phyloP scores from a whole-genome alignment of 2,329 filamentous ascomycete species.

The Bipolaris gigantea region DNA sequence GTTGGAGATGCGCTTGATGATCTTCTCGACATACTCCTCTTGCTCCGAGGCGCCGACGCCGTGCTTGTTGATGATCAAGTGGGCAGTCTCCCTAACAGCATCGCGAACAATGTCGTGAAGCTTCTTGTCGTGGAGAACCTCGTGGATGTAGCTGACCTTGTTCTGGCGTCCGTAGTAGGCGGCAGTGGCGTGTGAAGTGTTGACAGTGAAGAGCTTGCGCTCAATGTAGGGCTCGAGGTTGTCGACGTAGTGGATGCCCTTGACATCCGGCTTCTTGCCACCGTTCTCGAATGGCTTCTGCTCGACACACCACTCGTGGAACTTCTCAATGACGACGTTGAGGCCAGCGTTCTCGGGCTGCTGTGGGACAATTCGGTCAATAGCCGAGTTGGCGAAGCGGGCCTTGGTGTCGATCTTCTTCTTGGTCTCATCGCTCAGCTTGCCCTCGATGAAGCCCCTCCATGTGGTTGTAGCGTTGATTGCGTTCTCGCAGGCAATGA shows the following conservation, averaged over 20 bases:
- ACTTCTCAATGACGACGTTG: slow-evolving; percentile 95
- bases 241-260: slow-evolving; percentile 91
- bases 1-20: slow-evolving; percentile 91
- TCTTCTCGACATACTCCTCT: slow-evolving; percentile 84
- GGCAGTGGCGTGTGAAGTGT: slow-evolving; percentile 94
- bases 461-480: slow-evolving; percentile 92
- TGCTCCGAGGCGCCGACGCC: slow-evolving; percentile 75
- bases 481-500: slow-evolving; percentile 98
- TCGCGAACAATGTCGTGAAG: slow-evolving; percentile 79
- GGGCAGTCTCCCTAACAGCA: slow-evolving; percentile 82
- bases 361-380: slow-evolving; percentile 95
- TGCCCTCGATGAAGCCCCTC: slow-evolving; percentile 74
- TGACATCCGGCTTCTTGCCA: slow-evolving; percentile 69
- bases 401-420: slow-evolving; percentile 72
- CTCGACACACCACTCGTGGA: slow-evolving; percentile 99
- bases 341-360: slow-evolving; percentile 80
- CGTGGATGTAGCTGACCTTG: slow-evolving; percentile 84
- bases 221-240: slow-evolving; percentile 94
- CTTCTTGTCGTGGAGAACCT: slow-evolving; percentile 77
- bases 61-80: slow-evolving; percentile 85
- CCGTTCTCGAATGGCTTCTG: slow-evolving; percentile 74
- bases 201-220: slow-evolving; percentile 99
- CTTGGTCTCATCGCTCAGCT: slow-evolving; percentile 70
- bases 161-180: slow-evolving; percentile 92
- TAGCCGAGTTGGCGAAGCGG: slow-evolving; percentile 94